Evolutionary conservation across 805 yeast species (phyloP).

Genomic region (Wickerhamiella parazyma): DNA sequence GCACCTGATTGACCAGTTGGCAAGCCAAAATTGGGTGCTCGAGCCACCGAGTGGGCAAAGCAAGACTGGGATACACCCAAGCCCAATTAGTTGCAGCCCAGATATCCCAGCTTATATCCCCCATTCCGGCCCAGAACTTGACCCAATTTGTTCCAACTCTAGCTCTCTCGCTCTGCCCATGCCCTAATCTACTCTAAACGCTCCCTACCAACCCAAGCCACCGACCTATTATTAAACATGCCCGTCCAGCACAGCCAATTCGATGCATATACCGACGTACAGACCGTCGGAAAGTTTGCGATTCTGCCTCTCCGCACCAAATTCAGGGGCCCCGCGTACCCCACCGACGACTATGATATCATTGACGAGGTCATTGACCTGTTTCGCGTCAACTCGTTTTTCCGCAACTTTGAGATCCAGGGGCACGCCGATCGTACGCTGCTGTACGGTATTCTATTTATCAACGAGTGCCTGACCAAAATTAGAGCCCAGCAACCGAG

Average conservation of each 20-base stretch:
- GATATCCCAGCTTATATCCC: too few relatives aligned
- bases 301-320: slow-evolving; percentile 75
- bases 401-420: slow-evolving; percentile 91
- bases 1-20: too few relatives aligned
- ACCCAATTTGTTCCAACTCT: too few relatives aligned
- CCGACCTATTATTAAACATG: slow-evolving; percentile 14
- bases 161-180: too few relatives aligned
- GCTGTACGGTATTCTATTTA: slow-evolving; percentile 83
- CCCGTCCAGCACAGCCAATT: slow-evolving; percentile 23
- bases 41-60: too few relatives aligned
- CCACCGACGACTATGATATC: slow-evolving; percentile 69
- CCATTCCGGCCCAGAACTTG: too few relatives aligned
- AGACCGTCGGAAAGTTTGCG: slow-evolving; percentile 61
- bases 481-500: slow-evolving; percentile 35
- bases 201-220: neutral
- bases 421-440: slow-evolving; percentile 87
- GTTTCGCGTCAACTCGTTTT: slow-evolving; percentile 91
- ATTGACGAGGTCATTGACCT: slow-evolving; percentile 83
- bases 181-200: neutral
- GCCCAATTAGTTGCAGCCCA: too few relatives aligned
- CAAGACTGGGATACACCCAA: too few relatives aligned
- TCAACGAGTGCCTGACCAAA: slow-evolving; percentile 68
- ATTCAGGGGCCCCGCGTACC: slow-evolving; percentile 85
- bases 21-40: too few relatives aligned
- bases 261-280: slow-evolving; percentile 21